phyloP scores from a whole-genome alignment of 495 filamentous ascomycete genomes.

The Aspergillus conjunctus region DNA sequence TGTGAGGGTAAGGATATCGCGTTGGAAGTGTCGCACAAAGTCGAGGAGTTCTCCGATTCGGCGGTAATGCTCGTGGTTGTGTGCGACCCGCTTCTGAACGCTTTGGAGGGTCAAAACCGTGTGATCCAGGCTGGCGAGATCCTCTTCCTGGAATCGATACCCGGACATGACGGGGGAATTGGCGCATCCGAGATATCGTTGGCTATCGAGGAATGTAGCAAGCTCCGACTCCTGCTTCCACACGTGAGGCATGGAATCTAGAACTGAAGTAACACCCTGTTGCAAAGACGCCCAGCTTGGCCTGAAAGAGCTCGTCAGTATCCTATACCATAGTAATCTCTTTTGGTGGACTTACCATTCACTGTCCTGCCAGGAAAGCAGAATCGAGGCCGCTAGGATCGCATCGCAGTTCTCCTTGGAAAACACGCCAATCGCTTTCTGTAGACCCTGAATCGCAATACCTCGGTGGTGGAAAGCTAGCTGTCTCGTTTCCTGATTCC shows the following conservation, averaged over 20 bases:
- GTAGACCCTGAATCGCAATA: conserved; percentile 81
- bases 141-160: conserved; percentile 56
- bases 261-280: conserved; percentile 86
- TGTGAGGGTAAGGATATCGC: conserved; percentile 70
- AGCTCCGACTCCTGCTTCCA: conserved; percentile 92
- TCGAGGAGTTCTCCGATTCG: conserved; percentile 75
- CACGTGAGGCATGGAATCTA: conserved; percentile 80
- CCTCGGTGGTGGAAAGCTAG: conserved; percentile 86
- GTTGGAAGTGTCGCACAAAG: conserved; percentile 78
- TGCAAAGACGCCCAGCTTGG: conserved; percentile 88
- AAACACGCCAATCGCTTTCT: conserved; percentile 82
- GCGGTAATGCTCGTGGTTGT: conserved; percentile 71
- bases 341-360: conserved; percentile 69
- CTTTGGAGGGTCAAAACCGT: conserved; percentile 57
- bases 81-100: conserved; percentile 69
- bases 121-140: conserved; percentile 67
- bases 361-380: conserved; percentile 94
- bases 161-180: conserved; percentile 55
- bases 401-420: conserved; percentile 88
- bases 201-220: conserved; percentile 76
- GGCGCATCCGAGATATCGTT: conserved; percentile 52
- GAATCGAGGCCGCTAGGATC: conserved; percentile 85
- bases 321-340: not conserved
- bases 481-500: conserved; percentile 78
- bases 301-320: conserved; percentile 56